Evolutionary conservation across 1,284 basidiomycete genomes (phyloP), one percentile per base, ranked within the genome.

Genomic region (Ustilago curta): DNA sequence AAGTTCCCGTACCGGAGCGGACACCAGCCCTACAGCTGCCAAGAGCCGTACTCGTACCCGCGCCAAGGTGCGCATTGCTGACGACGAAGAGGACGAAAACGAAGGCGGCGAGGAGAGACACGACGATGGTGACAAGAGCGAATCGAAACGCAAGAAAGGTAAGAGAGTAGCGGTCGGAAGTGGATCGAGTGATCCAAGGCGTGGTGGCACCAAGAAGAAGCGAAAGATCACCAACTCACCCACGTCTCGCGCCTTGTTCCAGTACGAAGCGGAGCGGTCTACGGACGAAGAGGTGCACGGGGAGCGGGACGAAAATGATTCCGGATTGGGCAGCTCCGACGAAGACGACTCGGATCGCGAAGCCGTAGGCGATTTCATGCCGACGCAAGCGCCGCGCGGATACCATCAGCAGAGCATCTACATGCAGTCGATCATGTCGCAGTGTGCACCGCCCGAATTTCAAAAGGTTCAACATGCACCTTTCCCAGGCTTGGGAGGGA

Each of bases 381-480:
- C 89, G 59, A 93, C 93, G 14, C 93, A 94, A 82, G 87, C 87
- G 18, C 89, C 91, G 16, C 87, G 89, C n/a, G 91, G 90, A 12
- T 94, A 83, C 71, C 60, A 83, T 48, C 82, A 83, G 66, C 70
- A 77, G 54, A 70, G 73, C 19, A 53, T 83, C 25, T 84, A 84
- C 60, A 53, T 78, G 69, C 82, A 82, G 59, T 80, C 77, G 35
- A 70, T 84, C 31, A 52, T 83, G 61, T 80, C 75, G 25, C 79
- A 81, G 51, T 39, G 40, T 3, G 77, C 75, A 19, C 77, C 77
- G 27, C 44, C 72, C 31, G 77, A 72, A 43, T 76, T 76, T 44
- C 54, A 58, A 43, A 44, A 56, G 27, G 21, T 59, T 23, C 40
- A 54, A 25, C 76, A 64, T 29, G 67, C 40, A 3, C 69, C 75